phyloP scores from a whole-genome alignment of 192 early-diverging fungal genomes.

The Anaeromyces robustus region DNA sequence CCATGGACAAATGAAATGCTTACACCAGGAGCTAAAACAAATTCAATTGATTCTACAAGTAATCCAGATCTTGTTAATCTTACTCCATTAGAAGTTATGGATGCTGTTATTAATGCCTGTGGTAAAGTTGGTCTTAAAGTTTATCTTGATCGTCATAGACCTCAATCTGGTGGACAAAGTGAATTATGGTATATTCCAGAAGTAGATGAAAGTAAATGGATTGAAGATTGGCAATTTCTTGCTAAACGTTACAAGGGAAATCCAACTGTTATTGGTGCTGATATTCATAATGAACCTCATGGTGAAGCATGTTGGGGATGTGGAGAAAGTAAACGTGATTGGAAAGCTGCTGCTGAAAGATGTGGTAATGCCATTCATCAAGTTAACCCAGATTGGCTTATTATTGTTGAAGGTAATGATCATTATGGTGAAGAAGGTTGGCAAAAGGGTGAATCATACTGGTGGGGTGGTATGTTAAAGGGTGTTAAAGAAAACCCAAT shows the following conservation, averaged over 20 bases:
- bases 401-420: slow-evolving; percentile 13
- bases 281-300: slow-evolving; percentile 13
- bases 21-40: background rate
- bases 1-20: slow-evolving; percentile 14
- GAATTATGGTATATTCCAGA: slow-evolving; percentile 9
- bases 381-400: slow-evolving; percentile 11
- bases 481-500: slow-evolving; percentile 5
- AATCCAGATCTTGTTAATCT: slow-evolving; percentile 11
- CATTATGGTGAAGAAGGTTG: background rate
- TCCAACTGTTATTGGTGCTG: slow-evolving; percentile 8
- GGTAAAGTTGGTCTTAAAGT: slow-evolving; percentile 8
- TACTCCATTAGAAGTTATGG: slow-evolving; percentile 9
- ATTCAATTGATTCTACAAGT: slow-evolving; percentile 3
- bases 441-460: slow-evolving; percentile 4
- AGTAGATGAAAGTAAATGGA: slow-evolving; percentile 14
- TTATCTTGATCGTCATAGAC: slow-evolving; percentile 12
- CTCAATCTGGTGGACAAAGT: slow-evolving; percentile 8
- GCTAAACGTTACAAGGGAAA: slow-evolving; percentile 11
- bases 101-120: slow-evolving; percentile 12
- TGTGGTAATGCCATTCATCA: slow-evolving; percentile 9
- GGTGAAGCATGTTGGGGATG: slow-evolving; percentile 13
- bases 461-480: slow-evolving; percentile 14
- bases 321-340: background rate
- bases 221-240: slow-evolving; percentile 10
- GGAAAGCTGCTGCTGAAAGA: slow-evolving; percentile 7